Conservation (phyloP, 768 basidiomycete species). For the Sporobolomyces roseus region DNA sequence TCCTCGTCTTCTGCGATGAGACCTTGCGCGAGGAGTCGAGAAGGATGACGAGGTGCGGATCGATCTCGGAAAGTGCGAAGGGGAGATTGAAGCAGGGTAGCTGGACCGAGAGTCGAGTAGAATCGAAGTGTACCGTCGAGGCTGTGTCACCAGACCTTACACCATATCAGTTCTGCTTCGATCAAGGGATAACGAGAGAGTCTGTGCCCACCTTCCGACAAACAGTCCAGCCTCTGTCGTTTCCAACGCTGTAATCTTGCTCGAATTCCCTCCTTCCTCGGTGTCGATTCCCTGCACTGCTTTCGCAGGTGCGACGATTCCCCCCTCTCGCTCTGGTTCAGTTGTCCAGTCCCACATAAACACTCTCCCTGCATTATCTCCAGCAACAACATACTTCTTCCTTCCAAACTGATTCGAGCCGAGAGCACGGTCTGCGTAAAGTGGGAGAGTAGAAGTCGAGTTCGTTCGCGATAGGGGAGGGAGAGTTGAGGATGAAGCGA, state of each 20-base stretch:
- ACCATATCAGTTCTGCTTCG: not conserved
- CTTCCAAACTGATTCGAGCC: conserved; percentile 16
- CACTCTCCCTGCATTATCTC: conserved; percentile 22
- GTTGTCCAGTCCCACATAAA: conserved; percentile 34
- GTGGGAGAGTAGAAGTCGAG: not conserved
- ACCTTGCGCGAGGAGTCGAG: conserved; percentile 22
- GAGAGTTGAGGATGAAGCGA: not conserved
- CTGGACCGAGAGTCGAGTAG: conserved; percentile 27
- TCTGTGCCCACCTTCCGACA: conserved; percentile 30
- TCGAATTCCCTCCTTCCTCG: conserved; percentile 17
- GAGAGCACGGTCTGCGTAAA: not conserved
- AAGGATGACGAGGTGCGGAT: conserved; percentile 18
- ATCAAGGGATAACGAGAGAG: no score
- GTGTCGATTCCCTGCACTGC: conserved; percentile 15
- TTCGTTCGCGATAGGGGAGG: not conserved
- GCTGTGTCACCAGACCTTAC: not conserved
- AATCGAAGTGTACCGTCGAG: conserved; percentile 36
- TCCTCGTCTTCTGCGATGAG: conserved; percentile 27
- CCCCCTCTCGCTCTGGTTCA: conserved; percentile 1
- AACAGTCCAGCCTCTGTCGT: conserved; percentile 18
- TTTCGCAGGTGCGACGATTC: conserved; percentile 12
- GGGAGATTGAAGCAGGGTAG: not conserved
- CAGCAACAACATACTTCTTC: conserved; percentile 27
- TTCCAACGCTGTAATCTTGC: conserved; percentile 34
- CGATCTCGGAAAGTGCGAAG: conserved; percentile 35